Conservation (phyloP, 2,329 filamentous ascomycete genomes). For the Botrytis paeoniae region DNA sequence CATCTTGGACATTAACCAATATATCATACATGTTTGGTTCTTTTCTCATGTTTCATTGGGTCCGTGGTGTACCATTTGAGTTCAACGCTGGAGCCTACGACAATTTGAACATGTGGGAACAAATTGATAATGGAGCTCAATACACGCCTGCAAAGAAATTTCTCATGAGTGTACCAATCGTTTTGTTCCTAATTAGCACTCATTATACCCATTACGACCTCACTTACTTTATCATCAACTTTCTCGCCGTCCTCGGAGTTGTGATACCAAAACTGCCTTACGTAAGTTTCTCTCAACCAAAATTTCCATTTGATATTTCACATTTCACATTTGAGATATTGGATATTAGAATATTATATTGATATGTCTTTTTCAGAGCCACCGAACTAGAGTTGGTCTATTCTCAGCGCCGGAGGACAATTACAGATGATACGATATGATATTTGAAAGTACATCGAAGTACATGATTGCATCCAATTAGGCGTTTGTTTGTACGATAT, state of each 20-base stretch:
- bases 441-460: slow-evolving; percentile 2
- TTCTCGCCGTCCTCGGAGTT: slow-evolving; percentile 84
- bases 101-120: slow-evolving; percentile 99
- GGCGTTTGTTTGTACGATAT: slow-evolving; percentile 38
- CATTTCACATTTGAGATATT: not conserved
- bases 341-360: not conserved
- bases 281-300: slow-evolving; percentile 53
- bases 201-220: slow-evolving; percentile 99
- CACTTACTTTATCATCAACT: slow-evolving; percentile 96
- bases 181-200: slow-evolving; percentile 92
- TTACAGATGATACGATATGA: slow-evolving; percentile 29
- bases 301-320: not conserved
- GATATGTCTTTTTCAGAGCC: slow-evolving; percentile 54
- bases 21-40: slow-evolving; percentile 99
- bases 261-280: slow-evolving; percentile 95
- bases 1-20: slow-evolving; percentile 97
- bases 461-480: slow-evolving; percentile 26
- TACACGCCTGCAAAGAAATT: slow-evolving; percentile 99
- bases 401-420: slow-evolving; percentile 66
- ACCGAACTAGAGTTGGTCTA: slow-evolving; percentile 72
- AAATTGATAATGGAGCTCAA: slow-evolving; percentile 98
- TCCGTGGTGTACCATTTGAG: slow-evolving; percentile 95
- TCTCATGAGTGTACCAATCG: slow-evolving; percentile 86
- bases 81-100: slow-evolving; percentile 99
- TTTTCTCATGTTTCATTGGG: slow-evolving; percentile 99